These are phyloP conservation scores for barrel medic (Medicago truncatula) DNA, from an alignment of 306 rosid genomes.

Conservation along the genomic window MtrunA17r5.0-ANR NC_053043.1:10452501-10453000, in stretches of 20 bases:
- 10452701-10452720: neutral
- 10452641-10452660: too few species aligned
- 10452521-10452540: too few species aligned
- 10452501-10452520: too few species aligned
- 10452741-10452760: slow-evolving; percentile 14
- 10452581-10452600: too few species aligned
- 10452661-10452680: slow-evolving; percentile 16
- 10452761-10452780: slow-evolving; percentile 3
- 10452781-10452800: slow-evolving; percentile 5
- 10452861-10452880: slow-evolving; percentile 41
- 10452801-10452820: slow-evolving; percentile 40
- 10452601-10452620: too few species aligned
- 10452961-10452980: slow-evolving; percentile 12
- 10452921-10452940: slow-evolving; percentile 31
- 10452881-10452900: slow-evolving; percentile 39
- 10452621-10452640: too few species aligned
- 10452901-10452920: slow-evolving; percentile 20
- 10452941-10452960: slow-evolving; percentile 21
- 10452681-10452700: slow-evolving; percentile 23
- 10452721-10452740: slow-evolving; percentile 41
- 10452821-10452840: slow-evolving; percentile 38
- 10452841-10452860: slow-evolving; percentile 29
- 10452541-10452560: too few species aligned
- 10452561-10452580: too few species aligned
- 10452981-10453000: slow-evolving; percentile 19